A percentile compares a stretch with the other conserved stretches of the same genome.
Conservation (phyloP, 2,329 filamentous ascomycete genomes). For the Curvularia hawaiiensis region DNA sequence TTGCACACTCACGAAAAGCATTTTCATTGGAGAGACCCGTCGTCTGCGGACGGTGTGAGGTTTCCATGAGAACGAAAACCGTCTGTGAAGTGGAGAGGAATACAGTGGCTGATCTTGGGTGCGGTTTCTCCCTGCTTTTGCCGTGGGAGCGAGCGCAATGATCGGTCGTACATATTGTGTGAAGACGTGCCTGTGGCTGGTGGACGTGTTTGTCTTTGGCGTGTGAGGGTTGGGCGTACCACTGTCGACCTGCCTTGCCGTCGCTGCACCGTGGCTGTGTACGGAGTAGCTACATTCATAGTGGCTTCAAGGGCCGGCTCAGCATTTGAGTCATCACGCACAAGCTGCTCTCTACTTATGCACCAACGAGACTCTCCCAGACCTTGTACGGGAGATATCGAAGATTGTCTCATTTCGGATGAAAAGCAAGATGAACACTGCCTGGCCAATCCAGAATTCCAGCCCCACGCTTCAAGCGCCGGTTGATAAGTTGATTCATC, state of each 20-base stretch:
- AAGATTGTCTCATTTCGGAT: not conserved
- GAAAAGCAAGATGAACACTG: not conserved
- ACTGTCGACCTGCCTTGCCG: not conserved
- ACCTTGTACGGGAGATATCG: not conserved
- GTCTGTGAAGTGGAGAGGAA: conserved; percentile 62
- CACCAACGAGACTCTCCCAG: not conserved
- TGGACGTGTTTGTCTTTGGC: not conserved
- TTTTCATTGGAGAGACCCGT: conserved; percentile 58
- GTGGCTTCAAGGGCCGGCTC: not conserved
- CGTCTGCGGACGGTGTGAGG: conserved; percentile 45
- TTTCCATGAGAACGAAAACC: conserved; percentile 64
- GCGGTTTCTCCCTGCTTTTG: conserved; percentile 58
- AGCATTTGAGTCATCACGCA: not conserved
- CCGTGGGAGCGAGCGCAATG: conserved; percentile 63
- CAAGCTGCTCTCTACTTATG: not conserved
- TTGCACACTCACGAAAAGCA: conserved; percentile 61
- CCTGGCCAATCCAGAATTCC: not conserved
- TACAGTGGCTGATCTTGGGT: conserved; percentile 60
- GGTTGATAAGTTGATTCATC: not conserved
- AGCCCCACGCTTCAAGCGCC: not conserved
- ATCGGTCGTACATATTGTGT: conserved; percentile 58
- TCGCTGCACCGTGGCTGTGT: not conserved
- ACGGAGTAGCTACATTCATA: not conserved
- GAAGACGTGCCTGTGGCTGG: not conserved
- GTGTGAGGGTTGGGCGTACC: not conserved